Evolutionary conservation across 495 filamentous ascomycete species (phyloP).

Genomic region (Terfezia boudieri): DNA sequence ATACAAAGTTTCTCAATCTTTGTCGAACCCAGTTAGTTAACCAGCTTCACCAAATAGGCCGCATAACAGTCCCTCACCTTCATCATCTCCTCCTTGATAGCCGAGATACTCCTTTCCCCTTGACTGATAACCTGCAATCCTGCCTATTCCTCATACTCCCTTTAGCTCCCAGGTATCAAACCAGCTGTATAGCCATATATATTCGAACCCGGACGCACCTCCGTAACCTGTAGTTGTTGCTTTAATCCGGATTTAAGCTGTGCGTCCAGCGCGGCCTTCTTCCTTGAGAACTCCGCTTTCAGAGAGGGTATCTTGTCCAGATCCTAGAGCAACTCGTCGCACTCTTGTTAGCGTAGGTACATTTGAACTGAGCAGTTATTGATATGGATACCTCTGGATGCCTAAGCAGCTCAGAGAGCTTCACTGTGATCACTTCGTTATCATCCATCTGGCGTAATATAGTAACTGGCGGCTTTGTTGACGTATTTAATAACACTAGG

Average conservation of each 20-base stretch:
- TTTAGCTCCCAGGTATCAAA: no score
- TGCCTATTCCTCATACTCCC: no score
- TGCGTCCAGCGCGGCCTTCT: constrained; percentile 75
- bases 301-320: constrained; percentile 83
- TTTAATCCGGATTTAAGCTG: constrained; percentile 69
- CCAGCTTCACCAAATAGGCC: neutral
- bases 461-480: neutral
- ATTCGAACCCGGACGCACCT: constrained; percentile 19
- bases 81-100: constrained; percentile 77
- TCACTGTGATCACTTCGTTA: constrained; percentile 28
- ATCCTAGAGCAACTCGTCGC: constrained; percentile 28
- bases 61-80: constrained; percentile 23
- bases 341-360: neutral
- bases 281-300: constrained; percentile 81
- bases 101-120: constrained; percentile 34
- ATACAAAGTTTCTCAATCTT: constrained; percentile 80
- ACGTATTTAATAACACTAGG: no score
- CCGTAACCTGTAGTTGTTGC: constrained; percentile 79
- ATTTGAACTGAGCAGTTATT: neutral
- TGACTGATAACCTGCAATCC: no score
- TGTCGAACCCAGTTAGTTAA: constrained; percentile 3
- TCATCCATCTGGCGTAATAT: constrained; percentile 24
- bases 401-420: constrained; percentile 51
- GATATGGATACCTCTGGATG: constrained; percentile 28
- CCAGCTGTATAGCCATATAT: no score